A percentile compares a stretch with the other conserved stretches of the same genome.
These are phyloP conservation scores for Rhizophlyctis rosea DNA, from an alignment of 192 early-diverging fungal species.

Conservation along the genomic window DNA sequence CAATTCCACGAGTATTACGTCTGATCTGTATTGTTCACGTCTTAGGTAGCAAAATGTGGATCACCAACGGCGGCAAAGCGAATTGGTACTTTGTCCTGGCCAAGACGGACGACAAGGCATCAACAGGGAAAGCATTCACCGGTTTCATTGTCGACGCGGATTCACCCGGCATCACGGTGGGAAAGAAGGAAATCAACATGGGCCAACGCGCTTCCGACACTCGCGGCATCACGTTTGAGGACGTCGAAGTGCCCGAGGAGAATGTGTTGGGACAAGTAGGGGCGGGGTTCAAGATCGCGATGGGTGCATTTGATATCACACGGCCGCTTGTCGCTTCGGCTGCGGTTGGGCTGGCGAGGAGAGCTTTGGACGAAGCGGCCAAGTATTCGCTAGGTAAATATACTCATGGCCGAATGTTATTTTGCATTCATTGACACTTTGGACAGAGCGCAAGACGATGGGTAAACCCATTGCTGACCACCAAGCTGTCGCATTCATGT, in stretches of 20 bases:
- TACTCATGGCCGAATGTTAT: background rate
- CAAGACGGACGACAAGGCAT: constrained; percentile 75
- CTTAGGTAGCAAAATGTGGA: constrained; percentile 95
- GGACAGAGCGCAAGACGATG: constrained; percentile 91
- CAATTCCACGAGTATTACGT: constrained; percentile 58
- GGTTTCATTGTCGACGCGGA: constrained; percentile 93
- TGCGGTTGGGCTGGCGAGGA: constrained; percentile 86
- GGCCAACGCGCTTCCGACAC: constrained; percentile 93
- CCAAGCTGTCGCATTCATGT: constrained; percentile 90
- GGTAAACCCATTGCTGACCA: constrained; percentile 83
- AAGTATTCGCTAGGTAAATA: constrained; percentile 63
- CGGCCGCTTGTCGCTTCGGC: constrained; percentile 85
- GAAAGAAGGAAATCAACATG: constrained; percentile 97
- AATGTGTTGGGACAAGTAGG: constrained; percentile 80
- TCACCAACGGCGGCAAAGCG: constrained; percentile 93
- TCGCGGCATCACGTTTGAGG: constrained; percentile 83
- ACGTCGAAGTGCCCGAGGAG: constrained; percentile 77
- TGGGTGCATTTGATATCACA: constrained; percentile 95
- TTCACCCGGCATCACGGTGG: constrained; percentile 83
- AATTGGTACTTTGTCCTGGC: constrained; percentile 98
- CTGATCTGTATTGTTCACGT: constrained; percentile 75
- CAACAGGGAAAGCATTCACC: constrained; percentile 83
- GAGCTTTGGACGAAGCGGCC: constrained; percentile 89
- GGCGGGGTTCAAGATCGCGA: constrained; percentile 96
- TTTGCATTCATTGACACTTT: constrained; percentile 4